Conservation (phyloP, 257 asterid species). For the Ehretia macrophylla region DNA sequence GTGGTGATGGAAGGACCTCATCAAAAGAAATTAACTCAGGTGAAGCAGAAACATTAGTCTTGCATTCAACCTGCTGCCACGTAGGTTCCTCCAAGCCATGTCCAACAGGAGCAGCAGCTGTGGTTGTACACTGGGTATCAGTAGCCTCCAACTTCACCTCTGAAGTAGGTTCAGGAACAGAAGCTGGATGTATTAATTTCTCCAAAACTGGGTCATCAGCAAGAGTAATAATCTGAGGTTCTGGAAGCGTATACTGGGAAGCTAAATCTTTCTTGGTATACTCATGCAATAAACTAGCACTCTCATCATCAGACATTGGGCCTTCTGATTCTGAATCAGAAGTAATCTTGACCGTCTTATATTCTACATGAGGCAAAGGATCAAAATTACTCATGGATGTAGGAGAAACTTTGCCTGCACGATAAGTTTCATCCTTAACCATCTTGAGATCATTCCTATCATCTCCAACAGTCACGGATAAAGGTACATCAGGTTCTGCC, state of each 20-base stretch:
- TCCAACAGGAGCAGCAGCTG: conserved; percentile 24
- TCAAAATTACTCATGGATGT: conserved; percentile 2
- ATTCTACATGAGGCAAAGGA: conserved; percentile 29
- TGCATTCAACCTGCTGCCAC: conserved; percentile 30
- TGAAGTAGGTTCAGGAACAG: conserved; percentile 22
- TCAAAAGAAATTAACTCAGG: conserved; percentile 25
- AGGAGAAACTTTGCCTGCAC: conserved; percentile 3
- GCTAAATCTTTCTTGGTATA: conserved; percentile 6
- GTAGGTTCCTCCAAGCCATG: conserved; percentile 38
- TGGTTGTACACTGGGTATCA: conserved; percentile 16
- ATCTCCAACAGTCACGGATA: background rate
- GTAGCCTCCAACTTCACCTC: conserved; percentile 19
- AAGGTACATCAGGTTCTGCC: conserved; percentile 10
- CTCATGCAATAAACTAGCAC: conserved; percentile 14
- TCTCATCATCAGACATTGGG: conserved; percentile 22
- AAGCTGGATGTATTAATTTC: conserved; percentile 33
- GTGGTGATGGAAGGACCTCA: conserved; percentile 22
- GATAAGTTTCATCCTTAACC: background rate
- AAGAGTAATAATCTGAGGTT: conserved; percentile 12
- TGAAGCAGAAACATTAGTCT: conserved; percentile 17
- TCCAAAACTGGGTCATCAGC: conserved; percentile 24
- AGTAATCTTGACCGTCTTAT: conserved; percentile 25
- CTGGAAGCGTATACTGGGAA: conserved; percentile 10
- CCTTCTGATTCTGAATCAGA: conserved; percentile 36
- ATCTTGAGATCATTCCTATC: conserved; percentile 6